Percentiles rank a stretch among this genome's conserved stretches.
Conservation (phyloP, 257 asterid genomes). For the Gentiana dahurica region DNA sequence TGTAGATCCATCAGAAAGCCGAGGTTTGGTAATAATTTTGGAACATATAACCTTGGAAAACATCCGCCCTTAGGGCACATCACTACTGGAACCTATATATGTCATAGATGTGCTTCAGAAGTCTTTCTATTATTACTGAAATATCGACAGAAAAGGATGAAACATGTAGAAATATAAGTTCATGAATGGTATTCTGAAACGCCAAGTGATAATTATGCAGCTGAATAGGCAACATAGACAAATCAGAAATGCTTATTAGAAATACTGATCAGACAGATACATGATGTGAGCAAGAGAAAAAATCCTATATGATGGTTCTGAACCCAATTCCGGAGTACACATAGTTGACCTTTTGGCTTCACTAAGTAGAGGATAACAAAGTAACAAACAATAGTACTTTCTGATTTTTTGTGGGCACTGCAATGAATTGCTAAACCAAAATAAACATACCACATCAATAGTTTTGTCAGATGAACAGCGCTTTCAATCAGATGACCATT, state of each 20-base stretch:
- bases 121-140: not conserved
- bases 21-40: constrained; percentile 42
- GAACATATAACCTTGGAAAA: constrained; percentile 77
- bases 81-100: constrained; percentile 64
- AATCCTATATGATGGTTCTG: no score
- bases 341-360: no score
- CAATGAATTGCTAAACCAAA: not conserved
- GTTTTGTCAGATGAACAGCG: constrained; percentile 28
- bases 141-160: not conserved
- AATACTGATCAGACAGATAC: no score
- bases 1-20: constrained; percentile 89
- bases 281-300: no score
- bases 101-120: constrained; percentile 7
- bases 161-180: not conserved
- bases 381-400: no score
- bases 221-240: not conserved
- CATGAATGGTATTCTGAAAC: no score
- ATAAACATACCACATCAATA: constrained; percentile 56
- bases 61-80: constrained; percentile 69
- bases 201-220: no score
- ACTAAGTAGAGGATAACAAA: no score
- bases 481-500: constrained; percentile 65
- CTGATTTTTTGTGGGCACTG: no score
- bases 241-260: no score
- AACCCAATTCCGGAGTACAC: no score